Conservation (phyloP, 2,329 filamentous ascomycete species). For the Fusarium bulbicola region DNA sequence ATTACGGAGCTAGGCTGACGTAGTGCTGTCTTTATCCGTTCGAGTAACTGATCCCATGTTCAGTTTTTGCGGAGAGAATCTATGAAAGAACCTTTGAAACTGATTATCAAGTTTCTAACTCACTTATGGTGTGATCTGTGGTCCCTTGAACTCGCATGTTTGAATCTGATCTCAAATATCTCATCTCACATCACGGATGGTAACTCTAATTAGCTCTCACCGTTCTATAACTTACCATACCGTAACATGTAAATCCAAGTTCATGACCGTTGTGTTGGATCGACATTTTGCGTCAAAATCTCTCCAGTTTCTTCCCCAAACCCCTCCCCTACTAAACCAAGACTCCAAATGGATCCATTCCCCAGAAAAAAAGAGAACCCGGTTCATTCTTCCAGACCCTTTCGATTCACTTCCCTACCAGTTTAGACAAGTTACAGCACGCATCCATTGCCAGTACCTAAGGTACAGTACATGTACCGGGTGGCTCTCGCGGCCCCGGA, state of each 20-base stretch:
- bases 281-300: constrained; percentile 2
- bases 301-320: constrained; percentile 11
- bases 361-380: constrained; percentile 23
- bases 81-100: neutral
- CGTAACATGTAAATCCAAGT: neutral
- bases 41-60: constrained; percentile 17
- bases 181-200: constrained; percentile 18
- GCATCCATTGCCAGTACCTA: constrained; percentile 26
- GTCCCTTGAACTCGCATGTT: constrained; percentile 4
- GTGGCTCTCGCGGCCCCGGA: constrained; percentile 24
- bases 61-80: neutral
- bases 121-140: constrained; percentile 5
- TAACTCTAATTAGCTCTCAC: neutral
- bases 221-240: neutral
- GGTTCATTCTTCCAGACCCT: constrained; percentile 33
- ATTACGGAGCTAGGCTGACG: constrained; percentile 27
- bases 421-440: constrained; percentile 26
- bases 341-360: constrained; percentile 21
- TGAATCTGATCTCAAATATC: constrained; percentile 38
- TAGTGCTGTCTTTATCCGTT: constrained; percentile 11
- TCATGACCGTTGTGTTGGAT: constrained; percentile 3
- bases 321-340: neutral
- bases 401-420: constrained; percentile 29
- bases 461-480: constrained; percentile 2
- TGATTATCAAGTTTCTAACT: neutral